Percentiles rank a stretch among this genome's conserved stretches.
Conservation (phyloP, 179 eudicot species). For the Spinacia oleracea region DNA sequence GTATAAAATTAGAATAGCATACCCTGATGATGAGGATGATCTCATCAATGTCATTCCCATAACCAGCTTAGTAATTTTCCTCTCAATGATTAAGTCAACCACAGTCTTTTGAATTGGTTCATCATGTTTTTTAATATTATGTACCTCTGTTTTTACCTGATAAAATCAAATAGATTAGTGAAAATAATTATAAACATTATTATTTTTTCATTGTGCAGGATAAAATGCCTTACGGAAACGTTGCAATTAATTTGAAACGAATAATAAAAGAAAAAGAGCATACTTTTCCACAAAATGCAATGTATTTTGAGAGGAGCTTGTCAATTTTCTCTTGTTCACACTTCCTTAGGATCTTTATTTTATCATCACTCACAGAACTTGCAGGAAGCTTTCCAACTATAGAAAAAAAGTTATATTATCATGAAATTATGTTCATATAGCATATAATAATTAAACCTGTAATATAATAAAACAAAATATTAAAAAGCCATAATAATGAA, state of each 20-base stretch:
- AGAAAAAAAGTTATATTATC: not conserved
- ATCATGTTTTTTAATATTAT: conserved; percentile 46
- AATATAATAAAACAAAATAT: not conserved
- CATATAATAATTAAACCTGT: not conserved
- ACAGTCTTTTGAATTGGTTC: conserved; percentile 56
- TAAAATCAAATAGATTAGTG: not conserved
- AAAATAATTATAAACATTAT: not conserved
- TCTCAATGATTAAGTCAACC: conserved; percentile 48
- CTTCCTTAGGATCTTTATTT: conserved; percentile 43
- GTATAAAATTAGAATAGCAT: conserved; percentile 15
- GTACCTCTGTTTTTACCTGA: conserved; percentile 62
- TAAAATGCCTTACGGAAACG: too few species aligned
- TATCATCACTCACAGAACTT: conserved; percentile 62
- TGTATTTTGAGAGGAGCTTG: conserved; percentile 49
- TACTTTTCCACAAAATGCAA: conserved; percentile 71
- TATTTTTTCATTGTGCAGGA: too few species aligned
- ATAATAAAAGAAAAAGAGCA: not conserved
- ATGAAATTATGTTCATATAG: not conserved
- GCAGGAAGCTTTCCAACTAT: conserved; percentile 81
- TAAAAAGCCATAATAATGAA: not conserved
- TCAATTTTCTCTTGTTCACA: conserved; percentile 56
- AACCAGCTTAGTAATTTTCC: conserved; percentile 59
- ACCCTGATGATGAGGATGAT: conserved; percentile 58
- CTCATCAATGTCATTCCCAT: conserved; percentile 56
- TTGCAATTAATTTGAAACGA: not conserved